Evolutionary conservation across 2,329 filamentous ascomycete genomes (phyloP), one percentile per base, ranked within the genome.

Genomic region (Claviceps fusiformis): DNA sequence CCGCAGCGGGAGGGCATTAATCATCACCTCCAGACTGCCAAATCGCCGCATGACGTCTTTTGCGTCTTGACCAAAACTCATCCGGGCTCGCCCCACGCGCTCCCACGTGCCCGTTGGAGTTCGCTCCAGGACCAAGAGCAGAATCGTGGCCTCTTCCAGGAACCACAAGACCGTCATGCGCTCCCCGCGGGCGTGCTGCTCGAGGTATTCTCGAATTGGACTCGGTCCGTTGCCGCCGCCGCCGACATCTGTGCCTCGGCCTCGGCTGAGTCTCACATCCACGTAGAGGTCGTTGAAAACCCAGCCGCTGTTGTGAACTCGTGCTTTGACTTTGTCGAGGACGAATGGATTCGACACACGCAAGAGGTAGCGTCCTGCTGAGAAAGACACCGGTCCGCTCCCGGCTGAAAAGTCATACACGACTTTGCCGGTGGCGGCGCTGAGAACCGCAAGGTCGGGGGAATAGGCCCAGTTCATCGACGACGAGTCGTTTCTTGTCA

Each of bases 151-250:
- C 48, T 70, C 67, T 37, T 69, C 67, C 19, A 68, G 62, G 50
- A 69, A 69, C 67, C 67, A 70, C 33, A 70, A 54, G 9, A 69
- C 60, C 19, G 66, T 68, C 65, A 70, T 69, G 53, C 68, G 66
- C 58, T 70, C 65, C 7, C 65, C 67, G 3, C 63, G 62, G 10
- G 65, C 67, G 50, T 70, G 67, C 0, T 61, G 60, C 53, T 67
- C 65, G 19, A 70, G 62, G 44, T 69, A 70, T 29, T 67, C 65
- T 0, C 68, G 62, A 44, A 69, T 68, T 0, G 63, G 61, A 43
- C 59, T 58, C 0, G 55, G 54, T 19, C 31, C 50, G 29, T 31
- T 52, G 24, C 37, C 46, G 17, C 27, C 47, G 11, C 17, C 19
- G 41, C 17, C 29, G 11, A 41, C 29, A 9, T 58, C 58, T 3